A percentile compares a stretch with the other conserved stretches of the same genome.
Conservation (phyloP, 2,329 filamentous ascomycete species). For the Aspergillus sp. region DNA sequence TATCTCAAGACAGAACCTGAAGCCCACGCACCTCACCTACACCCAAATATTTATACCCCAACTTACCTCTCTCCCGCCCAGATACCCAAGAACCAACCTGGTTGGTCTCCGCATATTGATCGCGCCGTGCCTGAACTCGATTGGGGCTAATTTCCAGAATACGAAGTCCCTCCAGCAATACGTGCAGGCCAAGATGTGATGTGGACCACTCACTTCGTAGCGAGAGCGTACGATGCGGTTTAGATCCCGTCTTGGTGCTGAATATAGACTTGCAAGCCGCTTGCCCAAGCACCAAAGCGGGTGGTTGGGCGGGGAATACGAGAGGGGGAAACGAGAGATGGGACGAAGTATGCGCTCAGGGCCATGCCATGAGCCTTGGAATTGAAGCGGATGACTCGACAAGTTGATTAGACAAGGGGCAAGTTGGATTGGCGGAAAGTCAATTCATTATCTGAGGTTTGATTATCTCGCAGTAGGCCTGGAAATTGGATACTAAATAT, state of each 20-base stretch:
- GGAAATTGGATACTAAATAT: background rate
- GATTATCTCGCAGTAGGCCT: background rate
- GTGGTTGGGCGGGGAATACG: background rate
- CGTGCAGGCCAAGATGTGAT: background rate
- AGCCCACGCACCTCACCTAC: too few relatives aligned
- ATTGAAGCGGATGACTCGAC: background rate
- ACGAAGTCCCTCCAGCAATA: background rate
- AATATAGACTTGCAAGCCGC: background rate
- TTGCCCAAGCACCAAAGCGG: background rate
- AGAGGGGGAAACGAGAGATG: background rate
- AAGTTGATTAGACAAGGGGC: background rate
- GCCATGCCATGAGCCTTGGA: background rate
- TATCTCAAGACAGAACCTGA: too few relatives aligned
- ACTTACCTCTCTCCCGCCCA: background rate
- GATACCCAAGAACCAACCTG: background rate
- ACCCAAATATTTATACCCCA: background rate
- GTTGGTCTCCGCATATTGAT: background rate
- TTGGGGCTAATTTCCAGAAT: background rate
- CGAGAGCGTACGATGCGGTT: background rate
- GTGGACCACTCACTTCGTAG: background rate
- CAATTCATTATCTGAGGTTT: background rate
- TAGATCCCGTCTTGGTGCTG: background rate
- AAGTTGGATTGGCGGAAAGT: background rate
- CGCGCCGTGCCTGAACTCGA: background rate
- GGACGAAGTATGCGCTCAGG: background rate